phyloP scores from a whole-genome alignment of 148 eudicot species.

The Chenopodium suecicum region DNA sequence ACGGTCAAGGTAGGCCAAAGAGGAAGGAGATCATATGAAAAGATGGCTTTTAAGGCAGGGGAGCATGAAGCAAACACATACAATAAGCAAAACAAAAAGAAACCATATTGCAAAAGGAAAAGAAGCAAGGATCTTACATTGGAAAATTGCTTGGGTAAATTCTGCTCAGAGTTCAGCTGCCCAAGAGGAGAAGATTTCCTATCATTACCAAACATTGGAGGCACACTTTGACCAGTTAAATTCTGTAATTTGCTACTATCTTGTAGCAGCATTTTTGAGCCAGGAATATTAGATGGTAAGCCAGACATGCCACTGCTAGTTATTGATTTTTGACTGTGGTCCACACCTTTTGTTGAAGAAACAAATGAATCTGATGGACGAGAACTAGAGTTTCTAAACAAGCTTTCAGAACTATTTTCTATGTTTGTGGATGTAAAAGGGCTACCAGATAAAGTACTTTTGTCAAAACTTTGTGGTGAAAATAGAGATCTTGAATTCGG shows the following conservation, averaged over 20 bases:
- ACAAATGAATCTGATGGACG: constrained; percentile 24
- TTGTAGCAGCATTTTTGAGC: constrained; percentile 31
- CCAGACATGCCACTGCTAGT: constrained; percentile 24
- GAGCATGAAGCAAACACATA: neutral
- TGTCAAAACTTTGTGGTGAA: constrained; percentile 24
- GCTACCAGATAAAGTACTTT: constrained; percentile 16
- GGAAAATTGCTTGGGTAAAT: constrained; percentile 52
- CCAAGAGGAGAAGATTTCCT: constrained; percentile 37
- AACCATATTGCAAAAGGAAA: neutral
- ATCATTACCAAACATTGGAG: constrained; percentile 32
- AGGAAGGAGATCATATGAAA: neutral
- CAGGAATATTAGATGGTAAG: constrained; percentile 24
- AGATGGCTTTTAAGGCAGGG: neutral
- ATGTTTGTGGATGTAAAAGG: constrained; percentile 9
- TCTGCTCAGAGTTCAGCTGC: constrained; percentile 42
- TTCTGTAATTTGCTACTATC: constrained; percentile 33
- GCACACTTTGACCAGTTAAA: constrained; percentile 26
- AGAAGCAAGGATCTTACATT: constrained; percentile 45
- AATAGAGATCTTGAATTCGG: constrained; percentile 30
- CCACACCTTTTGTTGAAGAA: constrained; percentile 29
- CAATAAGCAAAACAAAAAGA: neutral
- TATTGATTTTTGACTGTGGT: constrained; percentile 29
- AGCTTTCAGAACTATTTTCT: constrained; percentile 25
- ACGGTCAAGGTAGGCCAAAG: neutral
- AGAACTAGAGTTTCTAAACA: constrained; percentile 27